Evolutionary conservation across 805 yeast species (phyloP).

Genomic region (Candida suzukii): DNA sequence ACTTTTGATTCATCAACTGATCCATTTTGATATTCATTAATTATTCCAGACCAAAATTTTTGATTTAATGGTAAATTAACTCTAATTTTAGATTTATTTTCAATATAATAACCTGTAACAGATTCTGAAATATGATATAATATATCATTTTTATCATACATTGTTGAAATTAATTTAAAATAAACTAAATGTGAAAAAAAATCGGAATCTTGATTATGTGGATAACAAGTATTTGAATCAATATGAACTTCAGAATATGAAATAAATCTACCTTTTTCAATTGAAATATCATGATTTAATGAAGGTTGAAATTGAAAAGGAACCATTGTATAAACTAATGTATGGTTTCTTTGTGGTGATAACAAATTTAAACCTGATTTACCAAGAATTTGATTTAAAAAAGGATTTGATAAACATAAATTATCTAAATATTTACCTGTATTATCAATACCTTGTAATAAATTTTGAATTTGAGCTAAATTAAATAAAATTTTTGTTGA

Average conservation of each 20-base stretch:
- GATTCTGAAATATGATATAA: slow-evolving; percentile 22
- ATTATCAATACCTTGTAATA: background rate
- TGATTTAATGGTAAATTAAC: slow-evolving; percentile 24
- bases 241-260: slow-evolving; percentile 3
- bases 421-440: background rate
- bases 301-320: background rate
- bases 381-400: too few species aligned
- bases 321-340: background rate
- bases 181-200: slow-evolving; percentile 22
- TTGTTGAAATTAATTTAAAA: slow-evolving; percentile 18
- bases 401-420: background rate
- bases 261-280: slow-evolving; percentile 5
- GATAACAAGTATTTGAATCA: background rate
- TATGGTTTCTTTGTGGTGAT: background rate
- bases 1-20: slow-evolving; percentile 14
- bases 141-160: slow-evolving; percentile 16
- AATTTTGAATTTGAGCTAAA: background rate
- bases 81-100: slow-evolving; percentile 13
- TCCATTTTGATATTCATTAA: slow-evolving; percentile 26
- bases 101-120: slow-evolving; percentile 18
- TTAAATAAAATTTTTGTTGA: background rate
- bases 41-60: slow-evolving; percentile 23
- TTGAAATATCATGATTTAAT: background rate
- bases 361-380: background rate
- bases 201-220: slow-evolving; percentile 2